A percentile compares a stretch with the other conserved stretches of the same genome.
phyloP scores from a whole-genome alignment of 495 filamentous ascomycete species.

The Xylaria telfairii region DNA sequence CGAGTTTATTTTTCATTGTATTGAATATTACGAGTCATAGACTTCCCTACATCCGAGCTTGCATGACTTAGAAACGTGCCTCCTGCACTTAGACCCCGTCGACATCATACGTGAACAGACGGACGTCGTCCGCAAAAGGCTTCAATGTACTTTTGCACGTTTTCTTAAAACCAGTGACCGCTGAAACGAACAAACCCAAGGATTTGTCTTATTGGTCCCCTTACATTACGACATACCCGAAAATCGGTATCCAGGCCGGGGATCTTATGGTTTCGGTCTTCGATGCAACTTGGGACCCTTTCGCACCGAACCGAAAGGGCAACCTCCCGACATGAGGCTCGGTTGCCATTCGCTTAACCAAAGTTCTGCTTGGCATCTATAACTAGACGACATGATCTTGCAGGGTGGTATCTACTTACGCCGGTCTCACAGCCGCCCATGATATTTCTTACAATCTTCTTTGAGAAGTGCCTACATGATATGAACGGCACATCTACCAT shows the following conservation, averaged over 20 bases:
- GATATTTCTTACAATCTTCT: neutral
- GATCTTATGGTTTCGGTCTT: neutral
- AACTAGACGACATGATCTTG: neutral
- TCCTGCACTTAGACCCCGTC: neutral
- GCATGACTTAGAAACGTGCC: neutral
- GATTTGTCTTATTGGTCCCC: neutral
- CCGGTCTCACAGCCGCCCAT: neutral
- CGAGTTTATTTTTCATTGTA: neutral
- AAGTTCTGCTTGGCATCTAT: neutral
- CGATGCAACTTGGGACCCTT: neutral
- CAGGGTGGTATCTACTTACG: neutral
- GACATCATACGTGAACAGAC: neutral
- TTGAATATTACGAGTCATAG: slow-evolving; percentile 5
- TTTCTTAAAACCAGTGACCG: neutral
- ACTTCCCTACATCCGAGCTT: neutral
- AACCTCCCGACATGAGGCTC: neutral
- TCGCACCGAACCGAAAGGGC: slow-evolving; percentile 29
- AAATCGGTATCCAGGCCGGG: neutral
- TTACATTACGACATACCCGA: neutral
- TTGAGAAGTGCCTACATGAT: neutral
- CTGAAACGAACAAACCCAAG: neutral
- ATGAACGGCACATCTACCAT: neutral
- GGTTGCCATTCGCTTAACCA: neutral
- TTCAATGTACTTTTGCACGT: neutral
- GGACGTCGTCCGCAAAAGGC: neutral